These are phyloP conservation scores for Oryza punctata DNA, from an alignment of 176 grass and related monocot species.

Conservation along the genomic window DNA sequence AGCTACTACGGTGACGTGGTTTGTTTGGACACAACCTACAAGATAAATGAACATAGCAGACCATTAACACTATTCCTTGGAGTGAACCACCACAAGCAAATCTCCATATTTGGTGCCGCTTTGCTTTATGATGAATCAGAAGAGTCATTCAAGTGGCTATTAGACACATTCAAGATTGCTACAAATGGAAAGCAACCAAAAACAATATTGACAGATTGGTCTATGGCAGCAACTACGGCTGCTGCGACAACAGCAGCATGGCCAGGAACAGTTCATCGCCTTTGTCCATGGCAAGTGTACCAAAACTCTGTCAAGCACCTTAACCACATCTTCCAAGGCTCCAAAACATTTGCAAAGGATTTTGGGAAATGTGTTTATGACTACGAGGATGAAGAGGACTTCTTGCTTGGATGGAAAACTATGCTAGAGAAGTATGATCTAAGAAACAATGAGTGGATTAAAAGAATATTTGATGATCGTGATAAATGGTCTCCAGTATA, in stretches of 20 bases:
- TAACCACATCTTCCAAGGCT: conserved; percentile 87
- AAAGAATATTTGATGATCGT: conserved; percentile 68
- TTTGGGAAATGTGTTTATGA: conserved; percentile 80
- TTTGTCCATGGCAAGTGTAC: conserved; percentile 82
- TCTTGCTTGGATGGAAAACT: conserved; percentile 69
- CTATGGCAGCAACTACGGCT: conserved; percentile 37
- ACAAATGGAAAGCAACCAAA: conserved; percentile 82
- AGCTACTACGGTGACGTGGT: conserved; percentile 73
- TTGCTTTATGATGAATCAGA: conserved; percentile 85
- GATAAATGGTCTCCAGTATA: conserved; percentile 79
- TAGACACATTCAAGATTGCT: conserved; percentile 80
- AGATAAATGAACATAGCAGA: conserved; percentile 75
- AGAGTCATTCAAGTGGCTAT: conserved; percentile 94
- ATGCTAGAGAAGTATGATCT: conserved; percentile 87
- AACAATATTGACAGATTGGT: conserved; percentile 70
- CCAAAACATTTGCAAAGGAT: conserved; percentile 89
- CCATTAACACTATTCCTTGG: conserved; percentile 76
- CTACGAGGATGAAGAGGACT: conserved; percentile 70
- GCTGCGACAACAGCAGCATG: conserved; percentile 60
- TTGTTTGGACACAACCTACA: conserved; percentile 82
- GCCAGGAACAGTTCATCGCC: conserved; percentile 52
- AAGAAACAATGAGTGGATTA: conserved; percentile 78
- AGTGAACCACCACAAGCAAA: conserved; percentile 88
- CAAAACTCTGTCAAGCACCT: conserved; percentile 82
- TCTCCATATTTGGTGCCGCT: conserved; percentile 75